Conservation (phyloP, 2,329 filamentous ascomycete species). For the Uncinocarpus reesii region DNA sequence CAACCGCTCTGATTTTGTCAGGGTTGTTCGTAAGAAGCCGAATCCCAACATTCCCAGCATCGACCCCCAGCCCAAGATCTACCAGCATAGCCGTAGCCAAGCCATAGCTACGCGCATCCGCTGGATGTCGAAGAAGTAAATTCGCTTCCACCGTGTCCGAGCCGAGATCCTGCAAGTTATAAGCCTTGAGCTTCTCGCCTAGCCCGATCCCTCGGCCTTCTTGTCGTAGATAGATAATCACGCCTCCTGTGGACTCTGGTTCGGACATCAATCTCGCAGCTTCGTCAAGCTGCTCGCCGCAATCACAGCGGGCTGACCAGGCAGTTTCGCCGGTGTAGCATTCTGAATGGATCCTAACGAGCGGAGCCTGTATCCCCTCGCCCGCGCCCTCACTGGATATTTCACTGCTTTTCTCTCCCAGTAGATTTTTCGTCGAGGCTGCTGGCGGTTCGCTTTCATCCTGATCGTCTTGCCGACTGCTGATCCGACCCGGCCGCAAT, state of each 20-base stretch:
- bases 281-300: conserved; percentile 94
- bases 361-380: conserved; percentile 42
- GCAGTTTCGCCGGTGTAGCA: conserved; percentile 98
- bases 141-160: conserved; percentile 98
- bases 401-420: conserved; percentile 7
- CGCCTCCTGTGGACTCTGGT: conserved; percentile 52
- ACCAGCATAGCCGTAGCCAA: conserved; percentile 90
- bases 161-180: conserved; percentile 92
- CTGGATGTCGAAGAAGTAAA: conserved; percentile 76
- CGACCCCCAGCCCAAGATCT: conserved; percentile 62
- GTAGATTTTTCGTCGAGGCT: conserved; percentile 16
- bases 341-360: conserved; percentile 93
- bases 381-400: conserved; percentile 8
- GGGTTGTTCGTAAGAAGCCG: conserved; percentile 90
- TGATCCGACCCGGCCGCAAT: conserved; percentile 73
- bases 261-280: conserved; percentile 75
- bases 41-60: conserved; percentile 53
- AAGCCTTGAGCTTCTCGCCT: conserved; percentile 92
- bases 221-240: conserved; percentile 91
- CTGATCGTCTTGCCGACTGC: conserved; percentile 52
- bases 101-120: conserved; percentile 88
- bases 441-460: conserved; percentile 3
- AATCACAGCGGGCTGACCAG: conserved; percentile 96
- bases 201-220: conserved; percentile 93
- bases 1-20: conserved; percentile 88